Evolutionary conservation across 805 yeast species (phyloP), one percentile per base, ranked within the genome.

Genomic region (Yarrowia porcina): DNA sequence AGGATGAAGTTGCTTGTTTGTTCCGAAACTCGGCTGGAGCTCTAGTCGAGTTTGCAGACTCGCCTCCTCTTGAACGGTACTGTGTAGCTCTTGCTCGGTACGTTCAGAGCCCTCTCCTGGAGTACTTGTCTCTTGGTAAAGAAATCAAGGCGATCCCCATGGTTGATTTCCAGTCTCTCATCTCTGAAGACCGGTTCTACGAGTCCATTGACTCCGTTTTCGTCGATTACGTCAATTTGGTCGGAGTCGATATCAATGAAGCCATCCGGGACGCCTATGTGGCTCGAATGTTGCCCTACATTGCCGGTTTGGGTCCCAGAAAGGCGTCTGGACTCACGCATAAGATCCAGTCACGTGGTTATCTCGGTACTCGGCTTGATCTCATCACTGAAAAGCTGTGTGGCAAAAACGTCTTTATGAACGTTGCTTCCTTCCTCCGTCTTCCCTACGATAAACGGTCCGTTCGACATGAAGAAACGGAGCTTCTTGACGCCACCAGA

Each of bases 281-380:
- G 65, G 89, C 96, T 2, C 82, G 83, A 33, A 74, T 84, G 60
- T 77, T 94, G 65, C 94, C 85, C 30, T 94, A 82, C 71, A 83
- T 94, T 57, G 84, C 96, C 9, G 99, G 99, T 23, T 80, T 94
- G 65, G 99, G 99, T 44, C 96, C 96, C 57, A 86, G 99, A 77
- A 94, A 94, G 74, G 93, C 98, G 0, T 82, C 88, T 27, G 96
- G 96, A 50, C 80, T 94, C 65, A 72, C 93, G 45, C 89, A 91
- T 73, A 89, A 89, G 42, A 85, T 94, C 66, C 90, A 88, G 70
- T 78, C 82, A 32, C 77, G 78, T 71, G 87, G 96, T 69, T 83
- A 93, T 11, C 76, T 89, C 64, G 70, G 79, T 10, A 82, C 82
- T 67, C 78, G 99, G 70, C 87, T 89, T 67, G 97, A 92, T 65